These are phyloP conservation scores for Lachnellula hyalina DNA, from an alignment of 2,329 filamentous ascomycete species.

Conservation along the genomic window DNA sequence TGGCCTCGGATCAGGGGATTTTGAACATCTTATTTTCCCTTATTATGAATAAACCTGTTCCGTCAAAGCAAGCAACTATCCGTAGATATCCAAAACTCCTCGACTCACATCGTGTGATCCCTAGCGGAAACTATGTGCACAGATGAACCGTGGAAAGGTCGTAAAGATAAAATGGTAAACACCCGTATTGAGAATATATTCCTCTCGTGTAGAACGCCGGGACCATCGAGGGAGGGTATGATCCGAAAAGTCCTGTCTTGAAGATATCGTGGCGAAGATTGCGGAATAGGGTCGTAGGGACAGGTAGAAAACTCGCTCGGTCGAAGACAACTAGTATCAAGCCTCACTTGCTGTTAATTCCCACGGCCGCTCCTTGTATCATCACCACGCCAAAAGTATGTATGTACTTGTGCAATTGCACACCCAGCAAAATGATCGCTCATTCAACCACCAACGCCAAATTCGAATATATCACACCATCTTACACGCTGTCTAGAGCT, in stretches of 20 bases:
- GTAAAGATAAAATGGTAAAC: background rate
- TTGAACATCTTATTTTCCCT: background rate
- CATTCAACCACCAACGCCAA: constrained; percentile 9
- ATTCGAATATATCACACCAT: constrained; percentile 7
- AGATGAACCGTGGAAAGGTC: background rate
- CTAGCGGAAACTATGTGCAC: background rate
- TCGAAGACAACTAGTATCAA: background rate
- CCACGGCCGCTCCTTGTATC: background rate
- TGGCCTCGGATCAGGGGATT: background rate
- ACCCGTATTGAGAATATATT: background rate
- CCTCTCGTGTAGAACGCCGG: background rate
- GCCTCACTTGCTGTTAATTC: background rate
- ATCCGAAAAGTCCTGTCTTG: background rate
- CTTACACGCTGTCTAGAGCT: background rate
- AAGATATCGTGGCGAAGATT: background rate
- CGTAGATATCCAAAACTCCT: background rate
- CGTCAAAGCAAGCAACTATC: background rate
- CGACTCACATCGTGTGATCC: background rate
- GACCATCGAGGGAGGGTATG: constrained; percentile 1
- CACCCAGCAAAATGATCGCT: constrained; percentile 1
- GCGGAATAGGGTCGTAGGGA: background rate
- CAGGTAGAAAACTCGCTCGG: background rate
- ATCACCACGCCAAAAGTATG: constrained; percentile 1
- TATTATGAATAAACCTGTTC: background rate
- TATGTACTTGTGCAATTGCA: constrained; percentile 10